Percentiles rank a stretch among this genome's conserved stretches.
Conservation (phyloP, 306 rosid genomes). For the Datisca glomerata region DNA sequence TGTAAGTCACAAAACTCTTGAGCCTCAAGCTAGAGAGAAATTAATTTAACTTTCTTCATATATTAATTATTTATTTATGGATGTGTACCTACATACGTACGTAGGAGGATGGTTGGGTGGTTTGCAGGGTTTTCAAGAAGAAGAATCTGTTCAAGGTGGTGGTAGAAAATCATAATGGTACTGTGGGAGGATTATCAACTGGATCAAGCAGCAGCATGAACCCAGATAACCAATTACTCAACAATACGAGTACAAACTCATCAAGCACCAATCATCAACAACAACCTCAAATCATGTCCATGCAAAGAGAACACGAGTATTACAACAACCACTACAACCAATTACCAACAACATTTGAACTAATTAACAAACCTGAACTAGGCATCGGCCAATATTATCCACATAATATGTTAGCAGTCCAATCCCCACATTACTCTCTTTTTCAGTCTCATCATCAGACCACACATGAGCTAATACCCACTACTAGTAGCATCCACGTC, state of each 20-base stretch:
- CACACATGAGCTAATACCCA: too few species aligned
- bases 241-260: constrained; percentile 20
- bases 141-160: constrained; percentile 78
- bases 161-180: constrained; percentile 12
- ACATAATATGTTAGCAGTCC: constrained; percentile 19
- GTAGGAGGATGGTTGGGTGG: constrained; percentile 98
- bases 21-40: too few species aligned
- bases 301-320: too few species aligned
- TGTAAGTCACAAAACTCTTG: too few species aligned
- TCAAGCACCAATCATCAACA: constrained; percentile 38
- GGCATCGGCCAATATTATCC: too few species aligned
- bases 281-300: too few species aligned
- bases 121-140: constrained; percentile 93
- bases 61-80: not conserved
- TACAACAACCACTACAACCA: constrained; percentile 20
- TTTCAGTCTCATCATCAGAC: constrained; percentile 45
- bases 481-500: constrained; percentile 9
- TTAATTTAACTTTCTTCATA: too few species aligned
- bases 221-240: constrained; percentile 39
- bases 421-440: constrained; percentile 19
- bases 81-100: not conserved
- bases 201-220: constrained; percentile 39
- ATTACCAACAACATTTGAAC: constrained; percentile 36
- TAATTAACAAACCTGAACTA: constrained; percentile 38
- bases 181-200: constrained; percentile 13